Evolutionary conservation across 1,284 basidiomycete genomes (phyloP).

Genomic region (Moniliophthora roreri): DNA sequence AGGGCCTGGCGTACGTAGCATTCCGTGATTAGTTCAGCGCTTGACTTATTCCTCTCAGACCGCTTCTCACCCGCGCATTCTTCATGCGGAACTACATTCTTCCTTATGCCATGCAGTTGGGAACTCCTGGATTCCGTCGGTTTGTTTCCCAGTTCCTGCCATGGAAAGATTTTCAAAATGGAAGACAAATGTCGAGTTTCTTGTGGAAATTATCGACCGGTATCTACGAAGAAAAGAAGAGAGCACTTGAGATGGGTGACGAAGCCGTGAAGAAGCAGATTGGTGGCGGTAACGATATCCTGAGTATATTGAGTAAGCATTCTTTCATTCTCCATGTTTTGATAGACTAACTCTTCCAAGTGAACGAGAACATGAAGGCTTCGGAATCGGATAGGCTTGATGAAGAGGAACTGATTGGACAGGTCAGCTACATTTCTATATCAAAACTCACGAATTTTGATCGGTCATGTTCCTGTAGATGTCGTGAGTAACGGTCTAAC

Average conservation of each 20-base stretch:
- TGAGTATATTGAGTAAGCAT: slow-evolving; percentile 41
- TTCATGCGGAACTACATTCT: slow-evolving; percentile 16
- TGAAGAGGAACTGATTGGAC: slow-evolving; percentile 7
- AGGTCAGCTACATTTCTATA: not conserved
- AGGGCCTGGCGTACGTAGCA: slow-evolving; percentile 10
- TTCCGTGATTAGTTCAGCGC: not conserved
- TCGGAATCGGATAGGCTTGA: slow-evolving; percentile 1
- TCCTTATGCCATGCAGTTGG: slow-evolving; percentile 4
- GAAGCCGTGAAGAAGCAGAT: slow-evolving; percentile 30
- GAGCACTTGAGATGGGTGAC: slow-evolving; percentile 32
- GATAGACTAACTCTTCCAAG: not conserved
- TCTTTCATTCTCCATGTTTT: slow-evolving; percentile 4
- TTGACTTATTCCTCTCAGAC: slow-evolving; percentile 5
- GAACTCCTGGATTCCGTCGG: slow-evolving; percentile 1
- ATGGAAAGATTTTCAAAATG: slow-evolving; percentile 10
- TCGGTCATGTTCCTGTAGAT: slow-evolving; percentile 7
- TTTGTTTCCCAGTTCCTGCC: slow-evolving; percentile 5
- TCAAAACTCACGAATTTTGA: not conserved
- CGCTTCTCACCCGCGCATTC: not conserved
- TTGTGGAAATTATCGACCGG: slow-evolving; percentile 4
- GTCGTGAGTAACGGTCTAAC: slow-evolving; percentile 17
- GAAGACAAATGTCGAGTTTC: slow-evolving; percentile 8
- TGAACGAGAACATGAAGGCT: slow-evolving; percentile 8
- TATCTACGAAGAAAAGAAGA: slow-evolving; percentile 30
- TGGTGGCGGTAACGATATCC: slow-evolving; percentile 42